phyloP scores from a whole-genome alignment of 139 green algal genomes.

The Raphidocelis subcapitata region DNA sequence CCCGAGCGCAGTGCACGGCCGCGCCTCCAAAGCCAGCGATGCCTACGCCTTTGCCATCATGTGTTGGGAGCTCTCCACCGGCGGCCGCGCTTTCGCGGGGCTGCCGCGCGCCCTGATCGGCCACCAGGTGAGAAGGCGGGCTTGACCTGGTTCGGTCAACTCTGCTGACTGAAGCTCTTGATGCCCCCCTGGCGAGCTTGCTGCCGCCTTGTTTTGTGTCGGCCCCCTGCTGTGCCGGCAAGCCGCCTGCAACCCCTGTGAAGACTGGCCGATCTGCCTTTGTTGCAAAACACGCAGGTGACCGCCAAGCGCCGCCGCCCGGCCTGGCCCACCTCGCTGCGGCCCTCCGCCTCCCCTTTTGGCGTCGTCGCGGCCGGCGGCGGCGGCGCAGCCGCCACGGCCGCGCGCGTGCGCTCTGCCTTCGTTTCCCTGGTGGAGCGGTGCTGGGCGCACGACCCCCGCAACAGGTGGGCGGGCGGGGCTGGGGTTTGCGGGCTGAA shows the following conservation, averaged over 20 bases:
- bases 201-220: too few species aligned
- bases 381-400: neutral
- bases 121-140: too few species aligned
- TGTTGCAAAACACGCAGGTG: neutral
- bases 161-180: too few species aligned
- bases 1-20: conserved; percentile 36
- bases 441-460: conserved; percentile 20
- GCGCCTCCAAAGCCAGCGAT: conserved; percentile 26
- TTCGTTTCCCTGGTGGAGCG: conserved; percentile 4
- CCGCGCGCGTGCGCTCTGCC: neutral
- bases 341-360: neutral
- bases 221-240: too few species aligned
- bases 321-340: conserved; percentile 1
- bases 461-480: conserved; percentile 2
- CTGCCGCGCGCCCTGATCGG: too few species aligned
- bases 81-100: too few species aligned
- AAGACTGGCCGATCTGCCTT: conserved; percentile 1
- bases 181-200: too few species aligned
- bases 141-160: too few species aligned
- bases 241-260: too few species aligned
- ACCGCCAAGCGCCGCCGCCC: neutral
- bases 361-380: neutral
- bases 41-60: conserved; percentile 36
- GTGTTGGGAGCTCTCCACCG: too few species aligned
- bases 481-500: neutral